Base-by-base conservation (phyloP, 228 moss, liverwort and hornwort genomes). In the Sphagnum magellanicum region DNA sequence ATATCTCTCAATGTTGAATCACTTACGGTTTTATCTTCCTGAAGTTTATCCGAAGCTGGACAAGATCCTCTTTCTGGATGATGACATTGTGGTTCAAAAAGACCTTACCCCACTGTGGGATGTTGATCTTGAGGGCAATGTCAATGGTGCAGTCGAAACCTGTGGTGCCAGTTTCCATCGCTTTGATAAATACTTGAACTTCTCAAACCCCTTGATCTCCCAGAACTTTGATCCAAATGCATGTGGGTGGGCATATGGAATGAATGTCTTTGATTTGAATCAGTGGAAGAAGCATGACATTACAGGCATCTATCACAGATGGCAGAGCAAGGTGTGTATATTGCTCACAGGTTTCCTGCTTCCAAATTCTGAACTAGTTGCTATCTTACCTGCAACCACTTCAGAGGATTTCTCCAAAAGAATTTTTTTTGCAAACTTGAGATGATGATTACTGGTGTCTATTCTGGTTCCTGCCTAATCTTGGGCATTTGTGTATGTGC, bases 241-340 rank as follows among this genome's bases (percentile, higher is more conserved):
- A 50, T 98, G 98, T 72, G 98, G 98, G 61, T 98, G 98, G 98
- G 98, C 98, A 8, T 98, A 93, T 63, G 98, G 98, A 48, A 98
- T 98, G 98, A 98, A 98, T 72, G 78, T 98, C 51, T 98, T 98
- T 70, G 98, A 98, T 71, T 81, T 98, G 77, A 82, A 81, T 75
- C 89, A 92, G 77, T 98, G 98, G 98, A 98, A 89, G 86, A 79
- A 83, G 61, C 83, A 84, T 47, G 92, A 98, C 50, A 98, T 98
- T 15, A 98, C 98, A 67, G 94, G 98, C 69, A 92, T 94, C 59
- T 98, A 98, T 60, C 98, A 98, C 74, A 90, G 86, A 76, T 98
- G 98, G 98, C 98, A 98, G 67, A 90, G 89, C 68, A 72, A 87
- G 94, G 55, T 55, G 12, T 8, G 55, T 55, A 8, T 32, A 32